Conservation (phyloP, 345 rosid genomes). For the Eucalyptus albens region DNA sequence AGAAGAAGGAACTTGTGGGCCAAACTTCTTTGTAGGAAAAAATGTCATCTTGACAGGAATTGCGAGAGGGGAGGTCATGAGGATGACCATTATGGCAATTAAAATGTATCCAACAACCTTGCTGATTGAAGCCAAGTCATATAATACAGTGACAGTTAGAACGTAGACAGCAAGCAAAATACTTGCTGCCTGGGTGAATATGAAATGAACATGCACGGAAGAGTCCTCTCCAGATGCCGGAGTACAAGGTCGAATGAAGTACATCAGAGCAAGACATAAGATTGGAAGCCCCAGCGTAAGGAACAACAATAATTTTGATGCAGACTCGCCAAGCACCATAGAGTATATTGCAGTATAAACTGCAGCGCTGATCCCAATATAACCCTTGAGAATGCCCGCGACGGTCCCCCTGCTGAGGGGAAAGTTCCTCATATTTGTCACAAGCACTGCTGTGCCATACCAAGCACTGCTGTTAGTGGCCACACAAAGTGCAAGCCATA, state of each 20-base stretch:
- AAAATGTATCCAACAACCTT: slow-evolving; percentile 27
- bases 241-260: slow-evolving; percentile 65
- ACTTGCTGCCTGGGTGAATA: slow-evolving; percentile 56
- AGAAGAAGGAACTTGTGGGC: slow-evolving; percentile 39
- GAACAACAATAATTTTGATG: slow-evolving; percentile 49
- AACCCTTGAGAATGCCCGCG: slow-evolving; percentile 82
- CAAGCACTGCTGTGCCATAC: slow-evolving; percentile 82
- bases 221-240: slow-evolving; percentile 90
- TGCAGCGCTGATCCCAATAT: slow-evolving; percentile 70
- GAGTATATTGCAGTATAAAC: slow-evolving; percentile 68
- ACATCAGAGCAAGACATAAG: slow-evolving; percentile 54
- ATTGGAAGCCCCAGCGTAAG: slow-evolving; percentile 71
- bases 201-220: slow-evolving; percentile 62
- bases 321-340: slow-evolving; percentile 40
- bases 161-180: slow-evolving; percentile 64
- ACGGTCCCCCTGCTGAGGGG: slow-evolving; percentile 77
- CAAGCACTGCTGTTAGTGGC: slow-evolving; percentile 80
- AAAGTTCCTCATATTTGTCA: slow-evolving; percentile 92
- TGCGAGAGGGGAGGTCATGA: slow-evolving; percentile 70
- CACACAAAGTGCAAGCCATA: slow-evolving; percentile 62
- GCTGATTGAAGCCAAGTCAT: slow-evolving; percentile 26
- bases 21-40: slow-evolving; percentile 36
- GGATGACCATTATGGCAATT: slow-evolving; percentile 43
- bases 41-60: slow-evolving; percentile 94
- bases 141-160: slow-evolving; percentile 33